A percentile compares a stretch with the other conserved stretches of the same genome.
These are phyloP conservation scores for Juncus inflexus DNA, from an alignment of 176 grass and related monocot species.

Conservation along the genomic window DNA sequence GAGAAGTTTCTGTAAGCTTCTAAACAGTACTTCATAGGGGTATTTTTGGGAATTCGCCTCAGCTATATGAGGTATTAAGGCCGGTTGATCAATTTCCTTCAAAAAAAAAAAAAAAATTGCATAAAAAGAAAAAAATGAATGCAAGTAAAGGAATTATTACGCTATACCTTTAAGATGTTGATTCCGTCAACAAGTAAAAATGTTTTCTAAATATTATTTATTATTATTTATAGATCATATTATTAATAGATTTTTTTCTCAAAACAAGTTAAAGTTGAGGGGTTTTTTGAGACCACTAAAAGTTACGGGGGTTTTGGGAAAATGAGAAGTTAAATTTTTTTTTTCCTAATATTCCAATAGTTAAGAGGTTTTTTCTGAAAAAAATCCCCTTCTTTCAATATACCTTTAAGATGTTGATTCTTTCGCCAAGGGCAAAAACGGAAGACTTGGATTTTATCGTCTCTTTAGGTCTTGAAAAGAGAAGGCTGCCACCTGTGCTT, in stretches of 20 bases:
- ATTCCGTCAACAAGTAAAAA: no score
- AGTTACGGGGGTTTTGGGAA: no score
- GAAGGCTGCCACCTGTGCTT: constrained; percentile 47
- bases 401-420: no score
- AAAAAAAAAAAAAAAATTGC: constrained; percentile 31
- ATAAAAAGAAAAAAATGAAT: constrained; percentile 22
- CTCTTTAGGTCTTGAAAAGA: constrained; percentile 93
- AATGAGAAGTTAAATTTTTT: no score
- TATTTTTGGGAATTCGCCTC: constrained; percentile 97
- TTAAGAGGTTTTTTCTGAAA: no score
- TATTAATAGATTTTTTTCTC: no score
- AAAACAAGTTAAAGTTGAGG: neutral
- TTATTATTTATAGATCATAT: no score
- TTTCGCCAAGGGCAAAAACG: constrained; percentile 96
- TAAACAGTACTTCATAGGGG: constrained; percentile 99
- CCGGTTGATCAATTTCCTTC: constrained; percentile 97
- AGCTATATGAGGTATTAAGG: constrained; percentile 98
- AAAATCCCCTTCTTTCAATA: no score
- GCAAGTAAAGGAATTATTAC: neutral
- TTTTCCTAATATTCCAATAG: no score
- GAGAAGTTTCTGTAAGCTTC: constrained; percentile 97
- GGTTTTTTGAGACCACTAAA: no score
- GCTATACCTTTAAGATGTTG: no score
- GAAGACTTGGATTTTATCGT: constrained; percentile 85
- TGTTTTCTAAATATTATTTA: no score